Evolutionary conservation across 495 filamentous ascomycete genomes (phyloP).

Genomic region (Jackrogersella multiformis): DNA sequence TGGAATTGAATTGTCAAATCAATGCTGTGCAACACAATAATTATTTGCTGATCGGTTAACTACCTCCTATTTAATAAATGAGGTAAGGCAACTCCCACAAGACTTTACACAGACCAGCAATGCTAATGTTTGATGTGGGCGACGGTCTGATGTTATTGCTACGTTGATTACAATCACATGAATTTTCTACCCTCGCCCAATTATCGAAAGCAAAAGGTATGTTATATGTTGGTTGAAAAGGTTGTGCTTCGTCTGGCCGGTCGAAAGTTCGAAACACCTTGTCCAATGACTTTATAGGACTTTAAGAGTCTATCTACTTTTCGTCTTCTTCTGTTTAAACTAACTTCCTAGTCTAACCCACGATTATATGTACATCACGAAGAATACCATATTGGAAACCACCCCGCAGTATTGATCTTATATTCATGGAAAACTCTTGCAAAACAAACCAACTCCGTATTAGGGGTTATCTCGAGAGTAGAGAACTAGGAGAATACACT

Average conservation of each 20-base stretch:
- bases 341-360: neutral
- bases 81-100: neutral
- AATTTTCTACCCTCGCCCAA: neutral
- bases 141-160: neutral
- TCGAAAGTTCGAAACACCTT: neutral
- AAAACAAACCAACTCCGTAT: neutral
- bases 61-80: neutral
- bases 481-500: neutral
- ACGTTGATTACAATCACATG: neutral
- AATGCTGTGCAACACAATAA: conserved; percentile 15
- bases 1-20: conserved; percentile 10
- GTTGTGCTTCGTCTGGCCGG: neutral
- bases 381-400: neutral
- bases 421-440: neutral
- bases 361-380: neutral
- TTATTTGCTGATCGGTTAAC: conserved; percentile 2
- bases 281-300: neutral
- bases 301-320: neutral
- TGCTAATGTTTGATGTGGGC: neutral
- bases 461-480: neutral
- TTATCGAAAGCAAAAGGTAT: neutral
- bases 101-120: neutral
- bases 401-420: conserved; percentile 13
- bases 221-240: neutral
- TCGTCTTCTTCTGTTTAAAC: neutral